phyloP scores from a whole-genome alignment of 495 filamentous ascomycete genomes.

The Lichina pygmaea region DNA sequence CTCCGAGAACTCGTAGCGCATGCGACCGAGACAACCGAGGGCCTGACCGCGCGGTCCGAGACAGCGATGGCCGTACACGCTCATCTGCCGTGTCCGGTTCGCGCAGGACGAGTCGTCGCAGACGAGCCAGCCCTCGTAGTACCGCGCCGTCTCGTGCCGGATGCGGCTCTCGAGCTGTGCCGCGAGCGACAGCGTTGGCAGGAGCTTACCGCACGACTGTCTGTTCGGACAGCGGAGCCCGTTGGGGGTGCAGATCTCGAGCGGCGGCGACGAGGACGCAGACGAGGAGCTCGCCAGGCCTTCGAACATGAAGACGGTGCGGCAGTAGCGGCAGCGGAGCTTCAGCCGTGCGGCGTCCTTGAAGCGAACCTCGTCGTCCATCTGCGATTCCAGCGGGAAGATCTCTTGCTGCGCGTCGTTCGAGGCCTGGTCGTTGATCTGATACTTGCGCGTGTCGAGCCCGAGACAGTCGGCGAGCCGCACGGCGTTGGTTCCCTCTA shows the following conservation, averaged over 20 bases:
- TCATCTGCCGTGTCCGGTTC: conserved; percentile 69
- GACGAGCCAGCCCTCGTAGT: conserved; percentile 77
- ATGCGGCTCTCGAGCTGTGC: conserved; percentile 72
- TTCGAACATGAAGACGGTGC: conserved; percentile 39
- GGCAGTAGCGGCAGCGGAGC: conserved; percentile 63
- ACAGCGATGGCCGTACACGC: conserved; percentile 73
- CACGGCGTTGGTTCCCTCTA: conserved; percentile 66
- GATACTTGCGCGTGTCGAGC: conserved; percentile 71
- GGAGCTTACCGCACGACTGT: conserved; percentile 26
- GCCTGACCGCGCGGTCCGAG: conserved; percentile 64
- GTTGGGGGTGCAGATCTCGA: conserved; percentile 30
- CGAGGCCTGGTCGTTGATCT: conserved; percentile 26
- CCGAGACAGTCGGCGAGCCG: conserved; percentile 82
- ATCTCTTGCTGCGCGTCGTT: conserved; percentile 22
- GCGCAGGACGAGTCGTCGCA: conserved; percentile 77
- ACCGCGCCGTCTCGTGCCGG: conserved; percentile 45
- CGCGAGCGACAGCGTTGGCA: conserved; percentile 46
- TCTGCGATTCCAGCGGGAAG: conserved; percentile 75
- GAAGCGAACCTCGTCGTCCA: conserved; percentile 70
- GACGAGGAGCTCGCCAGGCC: conserved; percentile 29
- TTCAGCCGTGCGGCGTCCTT: conserved; percentile 43
- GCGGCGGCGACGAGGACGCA: too few species aligned
- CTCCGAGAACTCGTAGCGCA: conserved; percentile 74
- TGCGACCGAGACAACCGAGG: conserved; percentile 57
- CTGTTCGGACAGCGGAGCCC: conserved; percentile 44